Evolutionary conservation across 306 rosid genomes (phyloP), one percentile per base, ranked within the genome.

Genomic region (Sophora flavescens): DNA sequence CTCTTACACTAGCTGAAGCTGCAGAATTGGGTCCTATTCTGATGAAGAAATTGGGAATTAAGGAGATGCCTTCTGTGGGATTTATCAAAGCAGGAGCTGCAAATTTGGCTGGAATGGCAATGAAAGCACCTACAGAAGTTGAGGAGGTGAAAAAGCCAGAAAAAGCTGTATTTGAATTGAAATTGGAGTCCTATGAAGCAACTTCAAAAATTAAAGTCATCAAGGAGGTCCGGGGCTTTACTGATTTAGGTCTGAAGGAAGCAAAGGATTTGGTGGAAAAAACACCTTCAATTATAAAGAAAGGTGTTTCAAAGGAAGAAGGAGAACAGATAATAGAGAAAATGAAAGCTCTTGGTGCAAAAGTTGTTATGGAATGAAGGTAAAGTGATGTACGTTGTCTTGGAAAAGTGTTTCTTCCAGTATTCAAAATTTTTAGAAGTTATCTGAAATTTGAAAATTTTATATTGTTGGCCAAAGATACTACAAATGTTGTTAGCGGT

Each of bases 211-310:
- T 93, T 61, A 93, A 91, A 82, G 73, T 93, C 72, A 91, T 93
- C 83, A 93, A 93, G 83, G 98, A 91, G 83, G 96, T 93, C 35
- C 82, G 97, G 14, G 85, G 93, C 44, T 89, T 89, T 70, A 91
- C 97, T 6, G 97, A 91, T 84, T 87, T 93, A 72, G 98, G 98
- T 61, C 81, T 93, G 63, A 89, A 91, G 86, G 98, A 93, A 69
- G 97, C 97, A 4, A 91, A 93, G 74, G 97, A 93, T 57, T 68
- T 91, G 74, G 96, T 91, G 61, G 98, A 89, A 70, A 93, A 93
- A 83, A 72, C 93, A 54, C 98, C 98, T 0, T 67, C 96, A 0
- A 77, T 93, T 77, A 81, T 91, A 15, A 93, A 91, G 91, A 90
- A 74, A 42, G 98, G 97, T 14, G 69, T 93, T 67, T 87, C 98